Percentiles rank a stretch among this genome's conserved stretches.
phyloP scores from a whole-genome alignment of 441 rosid genomes.

The Omphalea diandra region DNA sequence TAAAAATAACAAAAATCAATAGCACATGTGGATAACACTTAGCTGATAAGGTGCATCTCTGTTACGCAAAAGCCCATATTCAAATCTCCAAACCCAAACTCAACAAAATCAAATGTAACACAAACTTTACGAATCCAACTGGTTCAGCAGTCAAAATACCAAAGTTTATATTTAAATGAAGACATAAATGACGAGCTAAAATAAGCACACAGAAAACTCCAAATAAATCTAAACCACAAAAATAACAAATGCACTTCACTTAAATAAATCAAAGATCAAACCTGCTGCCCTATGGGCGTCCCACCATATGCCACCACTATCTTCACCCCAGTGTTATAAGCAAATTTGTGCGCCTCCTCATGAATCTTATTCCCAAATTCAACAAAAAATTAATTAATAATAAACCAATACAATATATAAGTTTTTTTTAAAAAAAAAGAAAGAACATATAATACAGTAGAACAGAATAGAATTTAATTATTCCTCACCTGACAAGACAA shows the following conservation, averaged over 20 bases:
- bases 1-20: too few species aligned
- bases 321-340: slow-evolving; percentile 38
- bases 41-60: too few species aligned
- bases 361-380: slow-evolving; percentile 37
- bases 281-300: slow-evolving; percentile 47
- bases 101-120: too few species aligned
- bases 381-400: not conserved
- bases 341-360: slow-evolving; percentile 48
- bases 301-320: slow-evolving; percentile 51
- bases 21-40: too few species aligned
- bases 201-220: not conserved
- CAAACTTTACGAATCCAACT: not conserved
- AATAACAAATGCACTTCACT: not conserved
- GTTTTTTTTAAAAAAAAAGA: not conserved
- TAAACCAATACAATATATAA: not conserved
- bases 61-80: too few species aligned
- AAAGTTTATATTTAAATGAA: not conserved
- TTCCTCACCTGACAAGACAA: slow-evolving; percentile 48
- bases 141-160: not conserved
- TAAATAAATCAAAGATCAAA: slow-evolving; percentile 3
- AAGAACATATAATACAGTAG: not conserved
- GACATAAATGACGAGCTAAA: not conserved
- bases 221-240: not conserved
- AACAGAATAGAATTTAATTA: not conserved
- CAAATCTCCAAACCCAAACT: too few species aligned